Base-by-base conservation (phyloP, 495 filamentous ascomycete genomes). In the Evansstolkia leycettana region DNA sequence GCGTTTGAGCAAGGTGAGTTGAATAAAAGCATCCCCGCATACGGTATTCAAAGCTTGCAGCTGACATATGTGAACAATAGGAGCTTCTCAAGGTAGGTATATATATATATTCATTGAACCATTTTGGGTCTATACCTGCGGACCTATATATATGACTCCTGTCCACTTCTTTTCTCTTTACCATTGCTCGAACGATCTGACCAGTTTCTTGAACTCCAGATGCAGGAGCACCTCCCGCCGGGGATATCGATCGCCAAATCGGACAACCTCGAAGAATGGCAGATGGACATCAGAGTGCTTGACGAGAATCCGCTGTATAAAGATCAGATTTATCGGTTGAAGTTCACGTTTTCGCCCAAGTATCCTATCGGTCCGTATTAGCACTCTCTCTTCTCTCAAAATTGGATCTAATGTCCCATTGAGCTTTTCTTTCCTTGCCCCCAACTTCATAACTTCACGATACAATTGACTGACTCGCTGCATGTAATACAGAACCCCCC, bases 271-370 rank as follows among this genome's bases (percentile, higher is more conserved):
- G 71, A 82, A 46, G 78, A 92, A 66, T 99, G 92, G 92, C 67
- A 78, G 15, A 77, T 99, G 61, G 90, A 99, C 52, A 93, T 99
- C 40, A 59, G 69, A 36, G 86, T 99, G 26, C 70, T 96, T 2
- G 89, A 95, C 54, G 64, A 77, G 39, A 99, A 99, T 48, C 89
- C 90, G 10, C 60, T 99, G 28, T 99, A 99, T 59, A 58, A 66
- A 12, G 67, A 75, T 54, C 68, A 99, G 51, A 80, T 58, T 12
- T 95, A 84, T 60, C 70, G 92, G 26, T 65, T 99, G 26, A 87
- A 83, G 48, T 94, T 96, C 54, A 75, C 69, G 13, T 99, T 99
- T 50, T 72, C 67, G 43, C 64, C 64, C 7, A 78, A 72, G 50
- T 98, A 98, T 52, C 90, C 90, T 33, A 98, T 98, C 42, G 87